These are phyloP conservation scores for Petunia axillaris DNA, from an alignment of 257 asterid genomes.

Conservation along the genomic window DNA sequence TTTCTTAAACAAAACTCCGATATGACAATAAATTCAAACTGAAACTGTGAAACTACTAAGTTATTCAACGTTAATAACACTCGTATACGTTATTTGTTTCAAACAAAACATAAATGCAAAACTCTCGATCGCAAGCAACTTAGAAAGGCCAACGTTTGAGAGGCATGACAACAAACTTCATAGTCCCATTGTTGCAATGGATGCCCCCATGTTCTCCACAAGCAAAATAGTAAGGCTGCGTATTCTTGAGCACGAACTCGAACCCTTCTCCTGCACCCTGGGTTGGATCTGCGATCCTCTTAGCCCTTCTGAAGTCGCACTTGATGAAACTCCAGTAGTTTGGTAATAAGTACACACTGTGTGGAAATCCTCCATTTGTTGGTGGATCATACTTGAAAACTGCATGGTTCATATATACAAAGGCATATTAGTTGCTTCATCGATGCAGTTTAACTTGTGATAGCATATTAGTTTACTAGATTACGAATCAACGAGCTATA, in stretches of 20 bases:
- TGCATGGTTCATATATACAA: not conserved
- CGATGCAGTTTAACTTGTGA: too few relatives aligned
- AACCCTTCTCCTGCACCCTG: constrained; percentile 63
- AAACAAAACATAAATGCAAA: not conserved
- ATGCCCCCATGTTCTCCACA: constrained; percentile 64
- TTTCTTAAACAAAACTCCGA: too few relatives aligned
- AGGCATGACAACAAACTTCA: constrained; percentile 77
- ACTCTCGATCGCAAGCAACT: not conserved
- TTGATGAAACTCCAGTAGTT: constrained; percentile 58
- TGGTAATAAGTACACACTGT: constrained; percentile 67
- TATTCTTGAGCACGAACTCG: constrained; percentile 57
- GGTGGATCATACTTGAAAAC: constrained; percentile 83
- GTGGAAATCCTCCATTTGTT: constrained; percentile 51
- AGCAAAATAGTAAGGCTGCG: constrained; percentile 67
- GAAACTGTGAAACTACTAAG: too few relatives aligned
- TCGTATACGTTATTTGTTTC: not conserved
- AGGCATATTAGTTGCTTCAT: not conserved
- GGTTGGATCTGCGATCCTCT: constrained; percentile 50
- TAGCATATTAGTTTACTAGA: too few relatives aligned
- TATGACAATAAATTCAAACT: too few relatives aligned
- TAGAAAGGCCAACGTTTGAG: constrained; percentile 44
- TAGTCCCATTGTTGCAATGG: constrained; percentile 72
- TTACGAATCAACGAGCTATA: too few relatives aligned
- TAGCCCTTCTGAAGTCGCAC: constrained; percentile 63
- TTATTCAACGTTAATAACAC: not conserved